These are phyloP conservation scores for Pelargonium myrrhifolium DNA, from an alignment of 441 rosid species.

Conservation along the genomic window DNA sequence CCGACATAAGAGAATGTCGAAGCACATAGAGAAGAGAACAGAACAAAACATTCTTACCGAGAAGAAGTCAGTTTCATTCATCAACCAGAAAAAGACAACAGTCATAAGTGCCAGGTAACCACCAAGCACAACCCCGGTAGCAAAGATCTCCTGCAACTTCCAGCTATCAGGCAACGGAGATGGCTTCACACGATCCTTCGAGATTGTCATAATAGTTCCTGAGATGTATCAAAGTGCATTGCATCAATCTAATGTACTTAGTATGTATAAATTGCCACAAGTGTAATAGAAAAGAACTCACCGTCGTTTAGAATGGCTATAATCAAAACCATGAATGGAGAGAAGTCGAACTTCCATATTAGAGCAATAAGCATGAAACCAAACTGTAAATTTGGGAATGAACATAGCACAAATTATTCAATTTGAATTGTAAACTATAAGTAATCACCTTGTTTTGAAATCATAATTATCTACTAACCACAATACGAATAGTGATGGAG, in stretches of 20 bases:
- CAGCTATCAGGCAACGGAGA: slow-evolving; percentile 48
- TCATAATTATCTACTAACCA: slow-evolving; percentile 28
- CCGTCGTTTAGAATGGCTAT: slow-evolving; percentile 51
- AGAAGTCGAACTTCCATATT: slow-evolving; percentile 46
- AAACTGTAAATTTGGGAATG: slow-evolving; percentile 21
- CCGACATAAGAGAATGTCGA: not conserved
- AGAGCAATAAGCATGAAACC: slow-evolving; percentile 41
- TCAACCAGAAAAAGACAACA: slow-evolving; percentile 41
- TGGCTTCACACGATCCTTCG: slow-evolving; percentile 58
- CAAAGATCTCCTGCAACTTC: slow-evolving; percentile 54
- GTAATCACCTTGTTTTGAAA: not conserved
- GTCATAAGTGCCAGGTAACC: slow-evolving; percentile 44
- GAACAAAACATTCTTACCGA: slow-evolving; percentile 21
- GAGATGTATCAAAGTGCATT: not conserved
- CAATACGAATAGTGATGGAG: slow-evolving; percentile 47
- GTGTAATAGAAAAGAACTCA: slow-evolving; percentile 14
- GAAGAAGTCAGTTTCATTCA: slow-evolving; percentile 49
- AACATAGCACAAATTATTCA: no score
- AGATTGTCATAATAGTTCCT: slow-evolving; percentile 61
- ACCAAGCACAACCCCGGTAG: slow-evolving; percentile 41
- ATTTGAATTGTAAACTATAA: no score
- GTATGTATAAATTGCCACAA: no score
- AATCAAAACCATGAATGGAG: slow-evolving; percentile 52
- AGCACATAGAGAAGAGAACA: no score
- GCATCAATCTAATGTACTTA: not conserved